A percentile compares a stretch with the other conserved stretches of the same genome.
Evolutionary conservation across 371 early-diverging fungal genomes (phyloP).

Genomic region (Catenaria anguillulae): DNA sequence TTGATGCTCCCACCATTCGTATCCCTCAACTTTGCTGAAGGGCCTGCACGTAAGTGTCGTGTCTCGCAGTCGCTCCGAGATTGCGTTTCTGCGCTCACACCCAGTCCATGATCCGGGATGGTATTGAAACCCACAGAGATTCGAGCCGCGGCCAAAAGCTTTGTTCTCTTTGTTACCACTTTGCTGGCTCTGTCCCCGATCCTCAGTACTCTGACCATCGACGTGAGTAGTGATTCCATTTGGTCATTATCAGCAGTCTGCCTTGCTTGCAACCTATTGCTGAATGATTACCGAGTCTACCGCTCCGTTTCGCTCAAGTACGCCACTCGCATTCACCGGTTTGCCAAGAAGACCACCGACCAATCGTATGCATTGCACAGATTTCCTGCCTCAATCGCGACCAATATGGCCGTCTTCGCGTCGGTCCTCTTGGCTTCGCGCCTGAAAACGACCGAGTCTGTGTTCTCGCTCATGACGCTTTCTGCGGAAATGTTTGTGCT

Average conservation of each 20-base stretch:
- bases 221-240: slow-evolving; percentile 80
- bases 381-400: slow-evolving; percentile 81
- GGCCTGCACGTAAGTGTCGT: no score
- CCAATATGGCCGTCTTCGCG: slow-evolving; percentile 90
- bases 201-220: slow-evolving; percentile 75
- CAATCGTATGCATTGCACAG: no score
- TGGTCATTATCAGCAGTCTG: slow-evolving; percentile 77
- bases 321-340: background rate
- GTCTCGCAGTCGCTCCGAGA: no score
- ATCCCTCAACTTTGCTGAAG: no score
- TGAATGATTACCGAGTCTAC: slow-evolving; percentile 68
- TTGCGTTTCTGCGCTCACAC: no score
- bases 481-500: slow-evolving; percentile 79
- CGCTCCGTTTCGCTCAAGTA: slow-evolving; percentile 33
- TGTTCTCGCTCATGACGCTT: slow-evolving; percentile 74
- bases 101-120: no score
- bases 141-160: no score
- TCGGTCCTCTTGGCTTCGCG: slow-evolving; percentile 87
- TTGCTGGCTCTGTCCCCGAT: slow-evolving; percentile 80
- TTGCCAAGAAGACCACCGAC: background rate
- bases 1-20: slow-evolving; percentile 24
- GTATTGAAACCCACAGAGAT: no score
- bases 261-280: slow-evolving; percentile 67
- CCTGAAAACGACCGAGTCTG: slow-evolving; percentile 59
- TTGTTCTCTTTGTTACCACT: no score